Evolutionary conservation across 352 stramenopile genomes (phyloP).

Genomic region (Phytopythium chamaehyphon): DNA sequence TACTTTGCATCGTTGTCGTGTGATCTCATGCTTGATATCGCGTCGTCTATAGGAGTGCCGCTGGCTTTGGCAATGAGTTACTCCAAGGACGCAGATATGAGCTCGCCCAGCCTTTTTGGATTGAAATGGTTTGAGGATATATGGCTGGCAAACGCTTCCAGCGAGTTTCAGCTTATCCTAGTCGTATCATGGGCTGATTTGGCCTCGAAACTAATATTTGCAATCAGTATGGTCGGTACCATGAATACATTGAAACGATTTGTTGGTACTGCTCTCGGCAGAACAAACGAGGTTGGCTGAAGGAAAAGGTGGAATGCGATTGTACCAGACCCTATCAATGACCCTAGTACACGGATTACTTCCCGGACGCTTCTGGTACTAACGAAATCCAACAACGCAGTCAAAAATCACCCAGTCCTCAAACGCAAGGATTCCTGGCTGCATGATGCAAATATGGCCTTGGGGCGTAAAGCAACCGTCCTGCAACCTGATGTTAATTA

Average conservation of each 20-base stretch:
- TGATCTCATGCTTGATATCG: slow-evolving; percentile 17
- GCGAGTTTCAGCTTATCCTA: slow-evolving; percentile 26
- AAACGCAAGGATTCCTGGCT: slow-evolving; percentile 8
- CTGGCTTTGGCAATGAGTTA: slow-evolving; percentile 10
- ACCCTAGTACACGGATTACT: neutral
- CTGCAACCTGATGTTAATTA: slow-evolving; percentile 21
- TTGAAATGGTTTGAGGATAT: slow-evolving; percentile 19
- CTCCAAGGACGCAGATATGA: slow-evolving; percentile 9
- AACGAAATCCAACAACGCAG: neutral
- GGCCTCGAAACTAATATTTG: slow-evolving; percentile 28
- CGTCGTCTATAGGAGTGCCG: slow-evolving; percentile 18
- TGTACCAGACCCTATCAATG: neutral
- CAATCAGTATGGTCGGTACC: slow-evolving; percentile 21
- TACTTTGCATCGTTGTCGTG: slow-evolving; percentile 9
- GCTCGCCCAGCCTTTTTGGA: neutral
- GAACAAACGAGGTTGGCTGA: neutral
- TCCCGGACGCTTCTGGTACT: neutral
- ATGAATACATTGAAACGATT: slow-evolving; percentile 29
- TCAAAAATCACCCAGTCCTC: neutral
- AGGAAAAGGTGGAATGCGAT: slow-evolving; percentile 4
- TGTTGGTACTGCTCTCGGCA: neutral
- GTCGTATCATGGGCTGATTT: slow-evolving; percentile 33
- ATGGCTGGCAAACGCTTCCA: slow-evolving; percentile 14
- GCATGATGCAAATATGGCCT: slow-evolving; percentile 20
- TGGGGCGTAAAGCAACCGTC: slow-evolving; percentile 18